Percentiles rank a stretch among this genome's conserved stretches.
These are phyloP conservation scores for Cyberlindnera veronae DNA, from an alignment of 805 yeast genomes.

Conservation along the genomic window DNA sequence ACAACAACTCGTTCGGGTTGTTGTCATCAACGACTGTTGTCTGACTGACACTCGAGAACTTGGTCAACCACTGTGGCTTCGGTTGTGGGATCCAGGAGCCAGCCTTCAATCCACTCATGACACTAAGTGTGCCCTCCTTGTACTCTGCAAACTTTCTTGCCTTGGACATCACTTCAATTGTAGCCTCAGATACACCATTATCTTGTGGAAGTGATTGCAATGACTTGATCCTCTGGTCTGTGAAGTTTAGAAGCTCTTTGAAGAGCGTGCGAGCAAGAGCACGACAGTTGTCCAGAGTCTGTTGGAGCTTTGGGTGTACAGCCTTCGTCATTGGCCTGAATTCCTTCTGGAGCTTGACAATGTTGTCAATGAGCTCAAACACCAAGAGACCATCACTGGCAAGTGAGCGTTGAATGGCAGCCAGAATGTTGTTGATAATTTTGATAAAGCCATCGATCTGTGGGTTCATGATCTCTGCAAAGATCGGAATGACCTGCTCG, in stretches of 20 bases:
- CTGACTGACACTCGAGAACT: conserved; percentile 47
- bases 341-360: conserved; percentile 33
- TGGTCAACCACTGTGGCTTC: conserved; percentile 49
- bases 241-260: conserved; percentile 50
- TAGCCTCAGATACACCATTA: conserved; percentile 64
- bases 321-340: conserved; percentile 27
- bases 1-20: conserved; percentile 49
- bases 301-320: conserved; percentile 18
- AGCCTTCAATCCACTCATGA: conserved; percentile 48
- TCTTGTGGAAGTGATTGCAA: conserved; percentile 56
- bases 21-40: conserved; percentile 35
- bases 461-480: conserved; percentile 33
- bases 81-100: conserved; percentile 69
- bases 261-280: conserved; percentile 42
- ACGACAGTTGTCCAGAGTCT: conserved; percentile 27
- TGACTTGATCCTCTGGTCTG: conserved; percentile 48
- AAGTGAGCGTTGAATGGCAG: conserved; percentile 38
- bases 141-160: conserved; percentile 64
- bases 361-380: conserved; percentile 57
- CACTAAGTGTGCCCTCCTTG: conserved; percentile 45
- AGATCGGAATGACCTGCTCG: conserved; percentile 27
- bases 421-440: conserved; percentile 36
- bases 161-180: conserved; percentile 68
- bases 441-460: conserved; percentile 37
- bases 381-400: conserved; percentile 48